phyloP scores from a whole-genome alignment of 2,329 filamentous ascomycete genomes.

The Fusarium fujikuroi region DNA sequence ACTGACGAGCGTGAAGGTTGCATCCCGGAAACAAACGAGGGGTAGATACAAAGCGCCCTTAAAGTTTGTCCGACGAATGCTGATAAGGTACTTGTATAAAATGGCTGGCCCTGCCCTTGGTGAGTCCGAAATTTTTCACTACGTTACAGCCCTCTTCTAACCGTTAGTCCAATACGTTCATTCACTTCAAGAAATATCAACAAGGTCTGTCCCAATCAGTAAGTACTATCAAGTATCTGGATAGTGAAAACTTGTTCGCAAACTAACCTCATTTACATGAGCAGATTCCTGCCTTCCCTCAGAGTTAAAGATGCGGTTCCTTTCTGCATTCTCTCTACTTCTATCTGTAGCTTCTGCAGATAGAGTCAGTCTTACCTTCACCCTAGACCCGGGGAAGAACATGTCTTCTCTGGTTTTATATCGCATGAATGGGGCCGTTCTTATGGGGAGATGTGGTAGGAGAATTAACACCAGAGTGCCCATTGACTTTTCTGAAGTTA shows the following conservation, averaged over 20 bases:
- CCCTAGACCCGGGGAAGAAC: accelerated
- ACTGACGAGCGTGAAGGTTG: not conserved
- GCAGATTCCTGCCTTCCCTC: not conserved
- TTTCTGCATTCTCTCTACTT: not conserved
- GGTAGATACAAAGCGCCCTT: accelerated
- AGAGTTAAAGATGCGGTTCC: not conserved
- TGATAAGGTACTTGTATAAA: not conserved
- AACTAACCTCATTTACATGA: not conserved
- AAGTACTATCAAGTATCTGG: not conserved
- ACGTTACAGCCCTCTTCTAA: too few relatives aligned
- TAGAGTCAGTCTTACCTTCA: not conserved
- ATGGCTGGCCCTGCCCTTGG: too few relatives aligned
- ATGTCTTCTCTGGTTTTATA: accelerated
- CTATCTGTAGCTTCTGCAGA: not conserved
- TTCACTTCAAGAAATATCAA: accelerated
- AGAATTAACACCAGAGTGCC: accelerated
- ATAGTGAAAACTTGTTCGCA: not conserved
- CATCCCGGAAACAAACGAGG: accelerated
- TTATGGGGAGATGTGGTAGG: accelerated
- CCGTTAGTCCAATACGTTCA: too few relatives aligned
- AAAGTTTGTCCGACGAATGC: not conserved
- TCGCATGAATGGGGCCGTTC: accelerated
- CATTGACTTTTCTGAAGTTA: not conserved
- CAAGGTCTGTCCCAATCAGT: too few relatives aligned
- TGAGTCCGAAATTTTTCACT: too few relatives aligned